phyloP scores from a whole-genome alignment of 192 early-diverging fungal genomes.

The Coemansia erecta region DNA sequence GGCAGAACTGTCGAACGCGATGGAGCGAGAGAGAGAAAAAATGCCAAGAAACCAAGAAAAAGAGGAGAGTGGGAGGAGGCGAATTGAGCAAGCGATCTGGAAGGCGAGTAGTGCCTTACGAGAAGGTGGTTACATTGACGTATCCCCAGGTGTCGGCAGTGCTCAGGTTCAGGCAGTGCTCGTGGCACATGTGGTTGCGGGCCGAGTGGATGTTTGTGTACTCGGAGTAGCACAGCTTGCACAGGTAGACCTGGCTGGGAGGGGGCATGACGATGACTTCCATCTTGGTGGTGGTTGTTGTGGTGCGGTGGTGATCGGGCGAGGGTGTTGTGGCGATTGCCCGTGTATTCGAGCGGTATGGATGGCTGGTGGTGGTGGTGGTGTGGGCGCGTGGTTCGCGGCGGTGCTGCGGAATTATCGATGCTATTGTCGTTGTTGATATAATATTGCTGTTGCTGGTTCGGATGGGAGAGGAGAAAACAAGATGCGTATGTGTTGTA shows the following conservation, averaged over 20 bases:
- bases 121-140: conserved; percentile 25
- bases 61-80: neutral
- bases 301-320: conserved; percentile 1
- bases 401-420: no score
- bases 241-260: conserved; percentile 48
- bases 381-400: no score
- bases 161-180: conserved; percentile 31
- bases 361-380: no score
- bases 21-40: no score
- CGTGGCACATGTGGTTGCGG: conserved; percentile 41
- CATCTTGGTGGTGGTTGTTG: conserved; percentile 4
- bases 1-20: no score
- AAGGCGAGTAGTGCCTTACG: neutral
- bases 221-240: conserved; percentile 48
- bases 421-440: no score
- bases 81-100: neutral
- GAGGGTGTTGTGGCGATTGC: no score
- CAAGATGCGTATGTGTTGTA: no score
- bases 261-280: conserved; percentile 33
- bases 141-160: conserved; percentile 47
- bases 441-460: no score
- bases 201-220: conserved; percentile 54
- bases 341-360: no score
- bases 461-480: no score
- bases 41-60: neutral